A percentile compares a stretch with the other conserved stretches of the same genome.
Conservation (phyloP, 2,329 filamentous ascomycete species). For the Pezicula rhizophila region DNA sequence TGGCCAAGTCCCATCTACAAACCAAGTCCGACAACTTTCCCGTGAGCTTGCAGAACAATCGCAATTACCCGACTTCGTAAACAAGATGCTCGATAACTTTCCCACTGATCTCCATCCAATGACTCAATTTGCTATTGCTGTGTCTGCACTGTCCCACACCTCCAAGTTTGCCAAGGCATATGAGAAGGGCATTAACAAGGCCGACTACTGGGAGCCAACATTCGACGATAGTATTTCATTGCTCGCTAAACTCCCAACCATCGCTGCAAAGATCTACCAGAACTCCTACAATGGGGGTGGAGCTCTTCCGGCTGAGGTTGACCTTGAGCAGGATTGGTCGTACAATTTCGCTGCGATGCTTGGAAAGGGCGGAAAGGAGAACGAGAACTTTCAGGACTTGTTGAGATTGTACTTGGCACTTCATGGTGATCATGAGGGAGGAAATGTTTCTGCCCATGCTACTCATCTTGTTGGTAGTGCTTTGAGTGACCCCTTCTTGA, state of each 20-base stretch:
- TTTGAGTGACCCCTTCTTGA: slow-evolving; percentile 89
- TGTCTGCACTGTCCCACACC: slow-evolving; percentile 92
- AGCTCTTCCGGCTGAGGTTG: slow-evolving; percentile 68
- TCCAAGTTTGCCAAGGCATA: slow-evolving; percentile 92
- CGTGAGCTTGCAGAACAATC: slow-evolving; percentile 83
- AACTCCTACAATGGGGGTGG: slow-evolving; percentile 77
- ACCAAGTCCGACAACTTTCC: slow-evolving; percentile 77
- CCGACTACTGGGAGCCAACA: slow-evolving; percentile 97
- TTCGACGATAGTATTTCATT: slow-evolving; percentile 94
- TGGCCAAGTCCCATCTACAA: slow-evolving; percentile 77
- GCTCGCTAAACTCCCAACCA: slow-evolving; percentile 90
- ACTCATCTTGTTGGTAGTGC: slow-evolving; percentile 94
- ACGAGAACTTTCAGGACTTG: slow-evolving; percentile 93
- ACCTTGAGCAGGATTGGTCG: slow-evolving; percentile 87
- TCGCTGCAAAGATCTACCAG: slow-evolving; percentile 97
- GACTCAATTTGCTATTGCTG: slow-evolving; percentile 94
- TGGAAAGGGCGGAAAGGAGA: slow-evolving; percentile 79
- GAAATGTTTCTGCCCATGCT: slow-evolving; percentile 92
- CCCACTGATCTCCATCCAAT: slow-evolving; percentile 91
- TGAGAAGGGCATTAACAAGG: slow-evolving; percentile 84
- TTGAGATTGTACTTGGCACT: slow-evolving; percentile 90
- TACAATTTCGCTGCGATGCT: slow-evolving; percentile 98
- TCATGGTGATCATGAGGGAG: slow-evolving; percentile 96
- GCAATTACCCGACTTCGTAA: slow-evolving; percentile 73
- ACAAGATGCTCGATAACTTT: slow-evolving; percentile 84